phyloP scores from a whole-genome alignment of 257 asterid genomes.

The Ballota nigra region DNA sequence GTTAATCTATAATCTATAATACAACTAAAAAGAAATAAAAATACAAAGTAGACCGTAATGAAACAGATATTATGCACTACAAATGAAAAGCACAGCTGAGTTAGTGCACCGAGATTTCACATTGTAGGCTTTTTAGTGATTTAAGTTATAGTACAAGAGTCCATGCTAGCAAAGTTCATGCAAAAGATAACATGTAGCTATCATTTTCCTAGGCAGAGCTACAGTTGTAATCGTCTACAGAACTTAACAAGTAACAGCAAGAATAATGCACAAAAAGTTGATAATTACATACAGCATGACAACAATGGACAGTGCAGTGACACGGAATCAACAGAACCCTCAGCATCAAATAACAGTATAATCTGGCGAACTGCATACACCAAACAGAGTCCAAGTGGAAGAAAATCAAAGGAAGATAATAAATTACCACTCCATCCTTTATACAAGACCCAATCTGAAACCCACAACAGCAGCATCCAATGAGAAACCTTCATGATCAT shows the following conservation, averaged over 20 bases:
- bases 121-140: not conserved
- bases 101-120: not conserved
- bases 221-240: not conserved
- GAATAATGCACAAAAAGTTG: too few relatives aligned
- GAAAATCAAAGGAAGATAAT: not conserved
- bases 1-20: not conserved
- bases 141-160: too few relatives aligned
- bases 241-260: not conserved
- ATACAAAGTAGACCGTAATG: not conserved
- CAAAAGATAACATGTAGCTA: not conserved
- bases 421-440: not conserved
- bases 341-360: not conserved
- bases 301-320: not conserved
- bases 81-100: not conserved
- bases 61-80: not conserved
- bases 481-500: not conserved
- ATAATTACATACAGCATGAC: not conserved
- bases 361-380: not conserved
- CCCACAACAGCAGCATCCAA: not conserved
- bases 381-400: not conserved
- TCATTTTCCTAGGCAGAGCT: not conserved
- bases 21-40: not conserved
- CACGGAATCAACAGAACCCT: not conserved
- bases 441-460: not conserved
- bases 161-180: not conserved